Conservation (phyloP, 108 stramenopile species). For the Cyclostephanos invisitatus region DNA sequence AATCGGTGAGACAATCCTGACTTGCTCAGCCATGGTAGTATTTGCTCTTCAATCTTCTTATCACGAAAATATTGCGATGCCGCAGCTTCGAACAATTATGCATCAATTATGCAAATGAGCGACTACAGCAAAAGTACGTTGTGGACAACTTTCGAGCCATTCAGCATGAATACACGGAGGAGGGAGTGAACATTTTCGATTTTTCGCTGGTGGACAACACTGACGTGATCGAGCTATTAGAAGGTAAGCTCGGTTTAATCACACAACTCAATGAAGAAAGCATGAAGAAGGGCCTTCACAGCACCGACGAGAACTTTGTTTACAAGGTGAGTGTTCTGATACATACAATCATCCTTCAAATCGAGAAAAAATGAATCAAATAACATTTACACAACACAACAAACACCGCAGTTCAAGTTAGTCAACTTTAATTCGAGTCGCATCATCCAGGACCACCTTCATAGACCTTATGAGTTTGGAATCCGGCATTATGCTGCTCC, state of each 20-base stretch:
- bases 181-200: conserved; percentile 89
- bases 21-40: neutral
- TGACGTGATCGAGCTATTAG: conserved; percentile 84
- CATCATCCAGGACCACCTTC: conserved; percentile 61
- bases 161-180: conserved; percentile 79
- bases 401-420: conserved; percentile 36
- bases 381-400: neutral
- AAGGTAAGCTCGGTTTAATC: conserved; percentile 87
- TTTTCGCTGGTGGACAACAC: conserved; percentile 90
- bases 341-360: neutral
- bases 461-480: conserved; percentile 72
- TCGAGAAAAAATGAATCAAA: neutral
- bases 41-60: neutral
- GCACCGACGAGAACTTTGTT: conserved; percentile 74
- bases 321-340: conserved; percentile 51
- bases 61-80: conserved; percentile 4
- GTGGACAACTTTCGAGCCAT: conserved; percentile 67
- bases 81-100: conserved; percentile 83
- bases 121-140: conserved; percentile 91
- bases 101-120: conserved; percentile 98
- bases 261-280: conserved; percentile 94
- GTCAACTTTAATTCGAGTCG: conserved; percentile 69
- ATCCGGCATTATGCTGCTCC: conserved; percentile 86
- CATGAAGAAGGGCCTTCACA: conserved; percentile 66
- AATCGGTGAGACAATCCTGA: conserved; percentile 59